Base-by-base conservation (phyloP, 2,329 filamentous ascomycete genomes). In the Escovopsis weberi region DNA sequence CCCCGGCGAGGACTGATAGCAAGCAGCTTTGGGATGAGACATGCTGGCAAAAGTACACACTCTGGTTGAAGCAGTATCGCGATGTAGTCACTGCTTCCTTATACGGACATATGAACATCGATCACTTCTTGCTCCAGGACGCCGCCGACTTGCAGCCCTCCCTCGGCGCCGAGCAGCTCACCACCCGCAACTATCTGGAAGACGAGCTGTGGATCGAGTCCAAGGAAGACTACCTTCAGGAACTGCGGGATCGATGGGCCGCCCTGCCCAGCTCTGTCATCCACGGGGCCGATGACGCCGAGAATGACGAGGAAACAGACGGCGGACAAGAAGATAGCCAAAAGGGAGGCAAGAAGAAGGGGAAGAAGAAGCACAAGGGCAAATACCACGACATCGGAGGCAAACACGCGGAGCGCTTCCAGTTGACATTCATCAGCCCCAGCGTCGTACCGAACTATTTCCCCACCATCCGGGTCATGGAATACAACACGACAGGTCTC, bases 31-130 rank as follows among this genome's bases (percentile, higher is more conserved):
- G 91, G 91, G 87, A 95, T 51, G 89, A 96, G 67, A 87, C 84
- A 0, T 98, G 91, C 64, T 98, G 89, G 88, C 89, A 95, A 59
- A 95, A 94, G 59, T 98, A 94, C 61, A 83, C 86, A 0, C 66
- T 96, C 4, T 96, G 88, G 86, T 66, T 89, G 54, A 75, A 78
- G 51, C 86, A 93, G 59, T 98, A 87, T 60, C 82, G 91, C 32
- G 91, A 98, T 59, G 81, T 98, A 33, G 72, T 98, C 18, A 72
- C 88, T 18, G 78, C 75, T 11, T 78, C 78, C 26, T 56, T 94
- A 6, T 98, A 83, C 55, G 91, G 89, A 2, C 91, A 98, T 59
- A 96, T 98, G 91, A 98, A 98, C 56, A 84, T 95, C 50, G 91
- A 98, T 54, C 91, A 98, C 60, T 98, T 98, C 61, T 74, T 96